Evolutionary conservation across 2,329 filamentous ascomycete species (phyloP).

Genomic region (Atkinsonella hypoxylon): DNA sequence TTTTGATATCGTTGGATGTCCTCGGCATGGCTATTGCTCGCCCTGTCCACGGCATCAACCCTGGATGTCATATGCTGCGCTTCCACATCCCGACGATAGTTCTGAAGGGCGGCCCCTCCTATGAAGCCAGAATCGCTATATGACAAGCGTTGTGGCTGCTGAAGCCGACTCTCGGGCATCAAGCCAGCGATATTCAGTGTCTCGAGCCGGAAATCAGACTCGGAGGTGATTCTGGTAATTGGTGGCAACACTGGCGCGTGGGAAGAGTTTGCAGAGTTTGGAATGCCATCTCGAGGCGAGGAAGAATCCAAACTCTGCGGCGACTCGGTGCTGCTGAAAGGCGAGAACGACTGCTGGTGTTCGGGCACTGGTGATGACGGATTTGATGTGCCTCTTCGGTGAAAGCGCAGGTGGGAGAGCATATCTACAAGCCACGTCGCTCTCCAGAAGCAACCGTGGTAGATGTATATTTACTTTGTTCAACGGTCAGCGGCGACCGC

Average conservation of each 20-base stretch:
- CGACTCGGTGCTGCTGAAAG: slow-evolving; percentile 26
- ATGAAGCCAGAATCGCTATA: slow-evolving; percentile 36
- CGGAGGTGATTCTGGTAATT: slow-evolving; percentile 36
- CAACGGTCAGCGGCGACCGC: neutral
- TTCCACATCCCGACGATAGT: slow-evolving; percentile 31
- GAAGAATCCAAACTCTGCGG: slow-evolving; percentile 28
- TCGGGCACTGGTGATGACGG: slow-evolving; percentile 42
- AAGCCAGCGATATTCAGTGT: slow-evolving; percentile 6
- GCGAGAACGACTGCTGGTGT: slow-evolving; percentile 27
- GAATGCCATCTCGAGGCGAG: slow-evolving; percentile 23
- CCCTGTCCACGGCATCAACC: neutral
- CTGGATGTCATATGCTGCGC: slow-evolving; percentile 5
- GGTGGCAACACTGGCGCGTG: slow-evolving; percentile 38
- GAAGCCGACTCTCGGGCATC: slow-evolving; percentile 13
- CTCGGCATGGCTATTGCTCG: slow-evolving; percentile 1
- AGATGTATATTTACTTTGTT: neutral
- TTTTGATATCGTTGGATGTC: slow-evolving; percentile 4
- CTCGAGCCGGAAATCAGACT: slow-evolving; percentile 17
- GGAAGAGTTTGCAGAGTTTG: slow-evolving; percentile 21
- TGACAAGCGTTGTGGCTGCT: slow-evolving; percentile 20
- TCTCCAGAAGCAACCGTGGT: neutral
- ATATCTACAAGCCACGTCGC: slow-evolving; percentile 17
- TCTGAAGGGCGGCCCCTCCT: slow-evolving; percentile 41
- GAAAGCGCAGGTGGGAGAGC: slow-evolving; percentile 46
- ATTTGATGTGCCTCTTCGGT: slow-evolving; percentile 43